Base-by-base conservation (phyloP, 495 filamentous ascomycete genomes). In the Trichoderma asperelloides region DNA sequence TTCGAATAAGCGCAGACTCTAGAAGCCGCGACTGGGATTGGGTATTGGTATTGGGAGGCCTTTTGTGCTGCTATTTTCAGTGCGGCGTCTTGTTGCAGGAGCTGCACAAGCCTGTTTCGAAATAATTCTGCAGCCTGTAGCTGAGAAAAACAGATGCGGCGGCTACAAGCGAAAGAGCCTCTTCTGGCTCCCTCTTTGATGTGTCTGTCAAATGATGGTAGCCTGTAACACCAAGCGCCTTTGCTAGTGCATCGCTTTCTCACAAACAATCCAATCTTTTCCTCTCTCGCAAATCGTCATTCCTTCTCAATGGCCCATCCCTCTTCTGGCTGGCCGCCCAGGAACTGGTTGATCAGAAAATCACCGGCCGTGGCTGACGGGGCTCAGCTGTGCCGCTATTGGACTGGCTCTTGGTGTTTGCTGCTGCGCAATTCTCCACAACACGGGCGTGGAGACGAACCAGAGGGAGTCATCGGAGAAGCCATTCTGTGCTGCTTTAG, bases 1-100 rank as follows among this genome's bases (percentile, higher is more conserved):
- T 60, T 60, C 47, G 18, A 51, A 51, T 51, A 51, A 51, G 47
- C 47, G 47, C 47, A 51, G 18, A 51, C 21, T 23, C 55, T n/a
- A 57, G 12, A 16, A 57, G 49, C 49, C 25, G 43, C 43, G n/a
- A n/a, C 43, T 12, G 49, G 8, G 6, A 6, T 21, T n/a, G n/a
- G n/a, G 21, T n/a, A 11, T 3, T 11, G 8, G 16, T 21, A n/a
- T 60, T 25, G 23, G 55, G 27, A 60, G 55, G 27, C 55, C 55
- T 21, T 60, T 25, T 60, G 55, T 30, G 55, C 23, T 60, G 55
- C 55, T 60, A 60, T 60, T 60, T 60, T 60, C 55, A 60, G 55
- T 6, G 33, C 43, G 43, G 43, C 55, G 25, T 18, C 23, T 28
- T 12, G 11, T 21, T 21, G 18, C n/a, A 57, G 21, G 49, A 57